Evolutionary conservation across 768 basidiomycete genomes (phyloP).

Genomic region (Dioszegia crocea): DNA sequence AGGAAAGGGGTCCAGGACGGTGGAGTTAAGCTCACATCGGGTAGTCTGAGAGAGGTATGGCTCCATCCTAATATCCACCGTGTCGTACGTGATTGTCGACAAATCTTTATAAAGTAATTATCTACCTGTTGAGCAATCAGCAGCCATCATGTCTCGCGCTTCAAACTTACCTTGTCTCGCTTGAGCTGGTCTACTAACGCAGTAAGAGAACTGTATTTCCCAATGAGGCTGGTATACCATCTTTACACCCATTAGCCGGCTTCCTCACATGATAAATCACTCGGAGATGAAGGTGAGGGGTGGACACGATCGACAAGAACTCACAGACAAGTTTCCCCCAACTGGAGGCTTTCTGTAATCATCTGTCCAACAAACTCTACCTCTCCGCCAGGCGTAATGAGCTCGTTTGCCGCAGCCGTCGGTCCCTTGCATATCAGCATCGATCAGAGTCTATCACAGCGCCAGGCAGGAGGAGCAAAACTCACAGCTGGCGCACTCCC

Average conservation of each 20-base stretch:
- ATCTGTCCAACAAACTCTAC: constrained; percentile 69
- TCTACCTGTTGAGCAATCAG: constrained; percentile 59
- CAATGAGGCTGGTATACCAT: constrained; percentile 93
- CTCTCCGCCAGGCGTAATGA: constrained; percentile 87
- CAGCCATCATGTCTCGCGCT: neutral
- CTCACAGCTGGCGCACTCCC: constrained; percentile 66
- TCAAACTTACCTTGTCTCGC: constrained; percentile 32
- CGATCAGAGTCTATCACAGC: no score
- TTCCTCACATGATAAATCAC: no score
- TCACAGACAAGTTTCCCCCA: constrained; percentile 61
- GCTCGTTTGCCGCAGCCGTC: constrained; percentile 79
- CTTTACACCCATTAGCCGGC: constrained; percentile 49
- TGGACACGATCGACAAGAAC: constrained; percentile 17
- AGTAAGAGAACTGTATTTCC: constrained; percentile 71
- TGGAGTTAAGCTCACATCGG: constrained; percentile 80
- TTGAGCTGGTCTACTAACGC: constrained; percentile 61
- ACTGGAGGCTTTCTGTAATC: constrained; percentile 64
- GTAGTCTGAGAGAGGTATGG: constrained; percentile 60
- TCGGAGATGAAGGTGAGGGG: no score
- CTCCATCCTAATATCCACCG: constrained; percentile 96
- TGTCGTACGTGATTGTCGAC: constrained; percentile 79
- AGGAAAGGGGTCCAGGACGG: no score
- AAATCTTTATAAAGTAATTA: constrained; percentile 71
- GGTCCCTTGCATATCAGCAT: constrained; percentile 60
- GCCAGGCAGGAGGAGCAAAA: no score